Base-by-base conservation (phyloP, 495 filamentous ascomycete species). In the Penicillium nucicola region DNA sequence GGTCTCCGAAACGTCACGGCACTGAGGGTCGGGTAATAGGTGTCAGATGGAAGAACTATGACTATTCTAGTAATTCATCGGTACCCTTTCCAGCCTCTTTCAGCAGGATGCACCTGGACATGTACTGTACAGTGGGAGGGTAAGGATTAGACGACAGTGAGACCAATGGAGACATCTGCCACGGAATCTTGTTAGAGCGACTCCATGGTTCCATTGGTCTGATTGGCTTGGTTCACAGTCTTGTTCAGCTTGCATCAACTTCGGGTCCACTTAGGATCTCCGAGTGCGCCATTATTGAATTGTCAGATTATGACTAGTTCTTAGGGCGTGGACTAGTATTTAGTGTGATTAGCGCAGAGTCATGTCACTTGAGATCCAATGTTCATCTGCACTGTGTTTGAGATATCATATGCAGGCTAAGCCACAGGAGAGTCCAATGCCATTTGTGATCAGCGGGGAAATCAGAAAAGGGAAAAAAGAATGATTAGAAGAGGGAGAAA, bases 331-430 rank as follows among this genome's bases (percentile, higher is more conserved):
- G 25, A 22, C 36, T 37, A 30, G 45, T 13, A 4, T 31, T 39
- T 39, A 39, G 36, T 40, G 17, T 6, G 0, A 28, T 28, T 28
- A 28, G 25, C 25, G 25, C 25, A 28, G 25, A 28, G 25, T 23
- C 22, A 23, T 8, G 25, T 28, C 25, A 28, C 1, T 9, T 28
- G 5, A 28, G 25, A 28, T 28, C 25, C 5, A 9, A 8, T 6
- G 22, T 18, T 10, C 12, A 11, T 20, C 18, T 15, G 14, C 14
- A n/a, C 36, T 3, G 13, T 23, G 12, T 11, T 41, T 41, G 36
- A 39, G 35, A 48, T 40, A 53, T 52, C 39, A 45, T 47, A 42
- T 51, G 38, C 42, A 22, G n/a, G 45, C 10, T 41, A 45, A 30
- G 18, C 9, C 32, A 35, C 37, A 48, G 18, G 48, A 32, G 23